These are phyloP conservation scores for Fraxinus dipetala DNA, from an alignment of 305 asterid species.

Conservation along the genomic window DNA sequence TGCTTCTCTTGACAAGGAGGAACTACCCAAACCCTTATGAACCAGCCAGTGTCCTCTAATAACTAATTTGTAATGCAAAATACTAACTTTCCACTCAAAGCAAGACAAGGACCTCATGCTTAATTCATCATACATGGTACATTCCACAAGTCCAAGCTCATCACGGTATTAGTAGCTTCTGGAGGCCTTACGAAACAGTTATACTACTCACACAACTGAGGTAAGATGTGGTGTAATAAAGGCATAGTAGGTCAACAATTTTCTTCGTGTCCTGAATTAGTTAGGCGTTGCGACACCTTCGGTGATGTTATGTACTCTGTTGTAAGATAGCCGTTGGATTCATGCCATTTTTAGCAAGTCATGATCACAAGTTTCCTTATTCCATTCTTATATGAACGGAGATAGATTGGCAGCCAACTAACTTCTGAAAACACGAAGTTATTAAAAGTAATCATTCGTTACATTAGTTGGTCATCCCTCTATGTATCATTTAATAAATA, in stretches of 20 bases:
- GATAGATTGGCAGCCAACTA: constrained; percentile 8
- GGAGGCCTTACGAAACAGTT: neutral
- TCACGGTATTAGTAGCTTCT: neutral
- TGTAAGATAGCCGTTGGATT: constrained; percentile 63
- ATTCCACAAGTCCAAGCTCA: neutral
- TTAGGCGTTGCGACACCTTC: neutral
- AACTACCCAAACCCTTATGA: neutral
- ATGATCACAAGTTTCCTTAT: constrained; percentile 22
- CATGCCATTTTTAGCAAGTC: constrained; percentile 53
- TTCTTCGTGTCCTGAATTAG: neutral
- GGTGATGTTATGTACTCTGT: constrained; percentile 8
- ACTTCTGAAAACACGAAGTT: neutral
- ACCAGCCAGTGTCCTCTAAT: neutral
- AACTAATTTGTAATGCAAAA: neutral
- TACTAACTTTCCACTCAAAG: neutral
- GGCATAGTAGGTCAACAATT: neutral
- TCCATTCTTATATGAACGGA: neutral
- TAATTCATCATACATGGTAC: neutral
- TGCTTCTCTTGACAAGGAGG: neutral
- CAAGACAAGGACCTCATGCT: neutral
- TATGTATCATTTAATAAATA: neutral
- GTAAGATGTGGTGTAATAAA: neutral
- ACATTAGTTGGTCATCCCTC: neutral
- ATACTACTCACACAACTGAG: neutral
- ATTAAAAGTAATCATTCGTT: neutral